These are phyloP conservation scores for Jaenimonas drosophilae DNA, from an alignment of 208 protist species.

Conservation along the genomic window DNA sequence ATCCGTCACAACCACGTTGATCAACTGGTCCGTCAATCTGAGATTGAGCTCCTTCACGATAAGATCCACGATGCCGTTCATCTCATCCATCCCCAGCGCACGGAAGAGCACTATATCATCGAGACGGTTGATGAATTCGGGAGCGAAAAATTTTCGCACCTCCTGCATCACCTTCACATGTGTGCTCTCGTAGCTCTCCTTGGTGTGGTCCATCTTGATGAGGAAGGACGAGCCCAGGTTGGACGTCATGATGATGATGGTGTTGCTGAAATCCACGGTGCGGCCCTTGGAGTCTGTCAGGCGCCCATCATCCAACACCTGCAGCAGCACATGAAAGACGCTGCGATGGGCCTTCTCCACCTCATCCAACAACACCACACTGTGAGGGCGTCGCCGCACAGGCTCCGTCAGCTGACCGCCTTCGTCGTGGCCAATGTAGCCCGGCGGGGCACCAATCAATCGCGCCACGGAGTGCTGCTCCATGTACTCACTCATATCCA, in stretches of 20 bases:
- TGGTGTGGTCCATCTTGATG: constrained; percentile 26
- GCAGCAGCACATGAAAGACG: constrained; percentile 91
- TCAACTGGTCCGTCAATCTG: constrained; percentile 46
- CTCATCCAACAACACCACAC: constrained; percentile 94
- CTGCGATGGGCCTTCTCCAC: constrained; percentile 93
- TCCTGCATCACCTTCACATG: constrained; percentile 30
- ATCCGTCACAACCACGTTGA: constrained; percentile 37
- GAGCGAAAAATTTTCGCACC: constrained; percentile 37
- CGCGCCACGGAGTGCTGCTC: constrained; percentile 85
- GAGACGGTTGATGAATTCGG: constrained; percentile 71
- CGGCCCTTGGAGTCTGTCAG: constrained; percentile 91
- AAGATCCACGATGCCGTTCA: constrained; percentile 33
- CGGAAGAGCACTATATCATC: constrained; percentile 68
- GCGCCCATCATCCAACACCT: constrained; percentile 94
- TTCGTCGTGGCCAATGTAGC: constrained; percentile 95
- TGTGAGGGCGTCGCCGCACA: constrained; percentile 89
- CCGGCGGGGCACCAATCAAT: constrained; percentile 93
- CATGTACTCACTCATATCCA: constrained; percentile 97
- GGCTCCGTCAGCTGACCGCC: constrained; percentile 95
- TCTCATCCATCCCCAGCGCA: constrained; percentile 19
- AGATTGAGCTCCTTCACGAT: constrained; percentile 52
- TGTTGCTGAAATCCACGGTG: constrained; percentile 92
- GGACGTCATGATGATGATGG: constrained; percentile 91
- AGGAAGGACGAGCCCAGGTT: constrained; percentile 88
- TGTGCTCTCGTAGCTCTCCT: constrained; percentile 17